A percentile compares a stretch with the other conserved stretches of the same genome.
These are phyloP conservation scores for Arthroderma uncinatum DNA, from an alignment of 2,329 filamentous ascomycete species.

Conservation along the genomic window DNA sequence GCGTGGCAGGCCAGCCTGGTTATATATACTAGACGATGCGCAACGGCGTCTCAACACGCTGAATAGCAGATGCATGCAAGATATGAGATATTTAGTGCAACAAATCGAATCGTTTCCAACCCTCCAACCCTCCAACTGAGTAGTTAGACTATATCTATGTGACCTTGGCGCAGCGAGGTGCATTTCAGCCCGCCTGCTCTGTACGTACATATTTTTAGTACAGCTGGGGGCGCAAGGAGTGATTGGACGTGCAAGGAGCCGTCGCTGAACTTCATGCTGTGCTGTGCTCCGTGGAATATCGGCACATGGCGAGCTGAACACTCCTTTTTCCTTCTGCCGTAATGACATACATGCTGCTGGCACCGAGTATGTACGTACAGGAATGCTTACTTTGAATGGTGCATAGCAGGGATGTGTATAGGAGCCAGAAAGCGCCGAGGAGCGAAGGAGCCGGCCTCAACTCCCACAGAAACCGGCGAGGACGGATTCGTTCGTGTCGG, in stretches of 20 bases:
- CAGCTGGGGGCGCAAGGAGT: background rate
- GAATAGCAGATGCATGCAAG: background rate
- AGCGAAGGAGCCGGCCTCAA: background rate
- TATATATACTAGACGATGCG: background rate
- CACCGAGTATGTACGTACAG: background rate
- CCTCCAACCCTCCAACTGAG: background rate
- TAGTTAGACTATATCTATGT: background rate
- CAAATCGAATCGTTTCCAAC: background rate
- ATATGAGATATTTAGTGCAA: background rate
- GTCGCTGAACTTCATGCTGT: background rate
- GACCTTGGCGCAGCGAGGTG: background rate
- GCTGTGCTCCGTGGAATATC: background rate
- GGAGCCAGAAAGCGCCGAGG: background rate
- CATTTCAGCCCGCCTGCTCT: background rate
- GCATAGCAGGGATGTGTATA: background rate
- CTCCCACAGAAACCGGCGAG: background rate
- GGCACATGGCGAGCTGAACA: background rate
- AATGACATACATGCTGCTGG: background rate
- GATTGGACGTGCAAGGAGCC: background rate
- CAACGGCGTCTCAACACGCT: background rate
- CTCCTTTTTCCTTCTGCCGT: background rate
- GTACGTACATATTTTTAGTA: background rate
- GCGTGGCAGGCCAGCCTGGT: background rate
- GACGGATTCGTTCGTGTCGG: background rate
- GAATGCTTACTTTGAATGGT: background rate